Conservation (phyloP, 768 basidiomycete genomes). For the Exsudoporus frostii region DNA sequence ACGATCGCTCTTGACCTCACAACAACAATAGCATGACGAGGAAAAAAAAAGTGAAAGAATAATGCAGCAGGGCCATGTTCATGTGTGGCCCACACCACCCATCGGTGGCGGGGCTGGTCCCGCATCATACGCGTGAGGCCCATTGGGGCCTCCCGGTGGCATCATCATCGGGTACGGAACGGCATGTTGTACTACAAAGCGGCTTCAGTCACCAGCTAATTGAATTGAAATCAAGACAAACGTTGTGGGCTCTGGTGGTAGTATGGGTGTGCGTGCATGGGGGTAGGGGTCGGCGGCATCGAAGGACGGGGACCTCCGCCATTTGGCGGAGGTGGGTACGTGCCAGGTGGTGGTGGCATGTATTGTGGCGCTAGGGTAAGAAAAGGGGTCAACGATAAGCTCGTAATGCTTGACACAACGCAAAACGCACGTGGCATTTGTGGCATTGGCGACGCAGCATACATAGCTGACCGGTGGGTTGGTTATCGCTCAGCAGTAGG, state of each 20-base stretch:
- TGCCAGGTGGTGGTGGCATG: conserved; percentile 75
- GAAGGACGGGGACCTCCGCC: conserved; percentile 78
- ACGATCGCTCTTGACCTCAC: conserved; percentile 24
- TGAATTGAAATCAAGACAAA: conserved; percentile 36
- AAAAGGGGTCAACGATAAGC: conserved; percentile 4
- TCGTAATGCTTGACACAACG: not conserved
- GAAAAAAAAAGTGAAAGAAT: conserved; percentile 6
- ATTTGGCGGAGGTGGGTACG: conserved; percentile 76
- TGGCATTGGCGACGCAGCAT: conserved; percentile 74
- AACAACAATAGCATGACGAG: conserved; percentile 23
- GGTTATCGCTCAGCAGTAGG: not conserved
- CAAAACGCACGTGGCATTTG: conserved; percentile 78
- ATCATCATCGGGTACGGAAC: conserved; percentile 91
- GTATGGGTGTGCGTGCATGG: conserved; percentile 81
- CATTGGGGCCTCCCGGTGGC: conserved; percentile 61
- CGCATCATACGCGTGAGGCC: conserved; percentile 72
- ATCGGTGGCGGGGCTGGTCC: conserved; percentile 69
- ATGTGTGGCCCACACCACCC: conserved; percentile 69
- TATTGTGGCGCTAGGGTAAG: conserved; percentile 58
- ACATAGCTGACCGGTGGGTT: conserved; percentile 57
- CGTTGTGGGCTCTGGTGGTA: conserved; percentile 89
- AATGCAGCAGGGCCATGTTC: conserved; percentile 23
- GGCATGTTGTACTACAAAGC: conserved; percentile 72
- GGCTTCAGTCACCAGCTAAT: conserved; percentile 28
- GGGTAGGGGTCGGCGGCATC: conserved; percentile 91